Evolutionary conservation across 1,284 basidiomycete species (phyloP).

Genomic region (Melampsora americana): DNA sequence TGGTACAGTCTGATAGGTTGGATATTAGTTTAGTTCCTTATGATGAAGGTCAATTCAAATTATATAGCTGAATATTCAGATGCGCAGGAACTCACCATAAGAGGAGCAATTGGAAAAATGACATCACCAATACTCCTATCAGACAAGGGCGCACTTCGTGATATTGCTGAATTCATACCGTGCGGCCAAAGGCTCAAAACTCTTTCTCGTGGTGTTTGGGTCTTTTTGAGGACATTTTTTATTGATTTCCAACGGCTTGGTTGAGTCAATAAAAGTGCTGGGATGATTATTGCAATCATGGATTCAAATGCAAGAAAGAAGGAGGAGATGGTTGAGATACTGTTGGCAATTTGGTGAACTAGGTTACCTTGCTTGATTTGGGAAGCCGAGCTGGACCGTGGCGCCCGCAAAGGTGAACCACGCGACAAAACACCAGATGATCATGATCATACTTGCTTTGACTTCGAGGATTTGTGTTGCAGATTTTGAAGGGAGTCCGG

Average conservation of each 20-base stretch:
- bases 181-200: conserved; percentile 33
- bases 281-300: conserved; percentile 23
- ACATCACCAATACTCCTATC: conserved; percentile 3
- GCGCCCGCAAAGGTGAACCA: conserved; percentile 15
- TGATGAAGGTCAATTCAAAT: background rate
- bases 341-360: conserved; percentile 3
- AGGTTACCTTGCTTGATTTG: background rate
- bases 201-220: conserved; percentile 35
- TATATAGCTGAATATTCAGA: background rate
- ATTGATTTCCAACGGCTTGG: conserved; percentile 15
- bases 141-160: conserved; percentile 12
- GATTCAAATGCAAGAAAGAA: conserved; percentile 25
- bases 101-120: conserved; percentile 29
- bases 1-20: conserved; percentile 8
- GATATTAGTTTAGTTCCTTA: background rate
- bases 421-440: conserved; percentile 20
- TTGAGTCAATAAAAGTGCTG: conserved; percentile 20
- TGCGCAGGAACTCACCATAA: conserved; percentile 10
- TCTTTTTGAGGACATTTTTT: background rate
- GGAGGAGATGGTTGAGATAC: conserved; percentile 11
- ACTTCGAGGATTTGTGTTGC: conserved; percentile 1
- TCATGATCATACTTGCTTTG: conserved; percentile 24
- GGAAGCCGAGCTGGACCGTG: background rate
- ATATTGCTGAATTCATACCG: conserved; percentile 13
- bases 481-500: conserved; percentile 23